These are phyloP conservation scores for Tricholoma furcatifolium DNA, from an alignment of 768 basidiomycete genomes.

Conservation along the genomic window DNA sequence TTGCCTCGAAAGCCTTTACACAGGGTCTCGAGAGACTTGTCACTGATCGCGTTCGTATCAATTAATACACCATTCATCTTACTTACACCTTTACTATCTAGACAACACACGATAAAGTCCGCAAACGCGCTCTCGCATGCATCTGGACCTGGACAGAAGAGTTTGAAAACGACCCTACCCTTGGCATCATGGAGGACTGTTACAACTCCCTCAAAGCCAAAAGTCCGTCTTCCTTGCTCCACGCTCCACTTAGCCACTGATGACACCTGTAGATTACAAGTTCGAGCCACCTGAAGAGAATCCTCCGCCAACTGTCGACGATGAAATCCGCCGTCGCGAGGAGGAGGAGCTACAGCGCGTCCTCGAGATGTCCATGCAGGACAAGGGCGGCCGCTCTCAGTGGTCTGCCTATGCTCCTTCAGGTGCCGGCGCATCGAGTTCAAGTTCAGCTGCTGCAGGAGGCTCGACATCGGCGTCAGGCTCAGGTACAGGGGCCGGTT, in stretches of 20 bases:
- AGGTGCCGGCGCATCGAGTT: conserved; percentile 24
- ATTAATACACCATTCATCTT: not conserved
- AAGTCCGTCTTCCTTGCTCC: conserved; percentile 42
- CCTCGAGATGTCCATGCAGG: conserved; percentile 89
- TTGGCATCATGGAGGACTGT: conserved; percentile 91
- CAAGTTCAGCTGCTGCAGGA: conserved; percentile 25
- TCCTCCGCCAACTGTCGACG: conserved; percentile 69
- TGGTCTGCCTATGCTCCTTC: conserved; percentile 46
- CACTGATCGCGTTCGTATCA: conserved; percentile 71
- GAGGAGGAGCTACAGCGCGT: conserved; percentile 95
- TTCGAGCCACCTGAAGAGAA: conserved; percentile 63
- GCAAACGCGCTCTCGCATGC: conserved; percentile 64
- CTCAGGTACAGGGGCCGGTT: conserved; percentile 14
- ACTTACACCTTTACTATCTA: conserved; percentile 25
- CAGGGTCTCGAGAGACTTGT: conserved; percentile 84
- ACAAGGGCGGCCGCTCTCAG: conserved; percentile 75
- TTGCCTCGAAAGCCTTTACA: conserved; percentile 89
- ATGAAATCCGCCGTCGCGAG: conserved; percentile 78
- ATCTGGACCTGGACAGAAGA: conserved; percentile 84
- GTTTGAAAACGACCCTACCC: conserved; percentile 74
- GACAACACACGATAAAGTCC: conserved; percentile 93
- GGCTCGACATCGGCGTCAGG: conserved; percentile 25
- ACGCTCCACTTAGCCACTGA: not conserved
- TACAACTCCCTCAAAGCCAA: conserved; percentile 80
- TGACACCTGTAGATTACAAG: conserved; percentile 55